Evolutionary conservation across 2,329 filamentous ascomycete species (phyloP).

Genomic region (Fusarium siculi): DNA sequence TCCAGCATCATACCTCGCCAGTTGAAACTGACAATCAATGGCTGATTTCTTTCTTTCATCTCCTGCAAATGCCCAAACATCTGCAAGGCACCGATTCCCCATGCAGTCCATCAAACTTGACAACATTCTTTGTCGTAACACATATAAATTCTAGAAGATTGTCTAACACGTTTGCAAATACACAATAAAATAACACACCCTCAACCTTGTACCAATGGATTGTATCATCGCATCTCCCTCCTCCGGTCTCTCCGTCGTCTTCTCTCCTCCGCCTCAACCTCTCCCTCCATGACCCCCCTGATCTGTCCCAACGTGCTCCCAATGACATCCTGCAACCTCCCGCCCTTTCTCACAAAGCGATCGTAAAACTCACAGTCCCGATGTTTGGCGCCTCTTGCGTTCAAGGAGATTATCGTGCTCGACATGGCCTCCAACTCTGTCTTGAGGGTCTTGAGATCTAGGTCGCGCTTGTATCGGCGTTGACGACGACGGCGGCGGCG

Average conservation of each 20-base stretch:
- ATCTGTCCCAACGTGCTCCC: conserved; percentile 41
- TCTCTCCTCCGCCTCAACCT: conserved; percentile 17
- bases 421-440: conserved; percentile 43
- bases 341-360: conserved; percentile 40
- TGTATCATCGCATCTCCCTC: conserved; percentile 4
- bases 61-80: conserved; percentile 7
- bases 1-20: not conserved
- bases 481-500: conserved; percentile 33
- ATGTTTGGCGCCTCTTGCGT: conserved; percentile 35
- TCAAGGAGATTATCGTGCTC: conserved; percentile 42
- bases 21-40: conserved; percentile 7
- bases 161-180: not conserved
- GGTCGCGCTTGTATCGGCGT: conserved; percentile 23
- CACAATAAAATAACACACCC: not conserved
- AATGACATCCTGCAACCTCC: conserved; percentile 40
- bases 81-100: not conserved
- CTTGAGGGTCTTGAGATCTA: conserved; percentile 38
- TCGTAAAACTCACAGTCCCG: conserved; percentile 43
- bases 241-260: conserved; percentile 19
- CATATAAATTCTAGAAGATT: conserved; percentile 24
- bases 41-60: not conserved
- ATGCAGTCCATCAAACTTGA: not conserved
- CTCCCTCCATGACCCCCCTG: conserved; percentile 31
- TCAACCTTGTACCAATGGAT: conserved; percentile 8
- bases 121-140: conserved; percentile 10